A percentile compares a stretch with the other conserved stretches of the same genome.
Conservation (phyloP, 768 basidiomycete genomes). For the Leucocoprinus sp. region DNA sequence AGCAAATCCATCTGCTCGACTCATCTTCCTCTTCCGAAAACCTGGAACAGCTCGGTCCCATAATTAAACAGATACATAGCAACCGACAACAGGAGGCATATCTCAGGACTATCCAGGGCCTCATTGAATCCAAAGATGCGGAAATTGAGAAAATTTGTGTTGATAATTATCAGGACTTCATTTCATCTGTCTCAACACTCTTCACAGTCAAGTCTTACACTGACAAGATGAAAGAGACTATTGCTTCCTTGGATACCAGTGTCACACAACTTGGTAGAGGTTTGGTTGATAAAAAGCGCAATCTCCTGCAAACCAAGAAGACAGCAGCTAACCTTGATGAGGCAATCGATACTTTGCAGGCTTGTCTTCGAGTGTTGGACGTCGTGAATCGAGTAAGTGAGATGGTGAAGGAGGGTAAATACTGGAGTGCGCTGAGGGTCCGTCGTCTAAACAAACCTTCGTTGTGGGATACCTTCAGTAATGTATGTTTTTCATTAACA, state of each 20-base stretch:
- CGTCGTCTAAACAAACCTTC: slow-evolving; percentile 32
- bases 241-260: slow-evolving; percentile 79
- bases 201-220: slow-evolving; percentile 96
- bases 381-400: slow-evolving; percentile 87
- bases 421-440: slow-evolving; percentile 95
- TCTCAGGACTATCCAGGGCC: slow-evolving; percentile 74
- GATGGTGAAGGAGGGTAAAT: slow-evolving; percentile 90
- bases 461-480: slow-evolving; percentile 21
- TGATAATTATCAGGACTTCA: slow-evolving; percentile 97
- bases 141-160: slow-evolving; percentile 96
- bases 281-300: slow-evolving; percentile 90
- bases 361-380: slow-evolving; percentile 86
- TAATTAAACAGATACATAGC: slow-evolving; percentile 89
- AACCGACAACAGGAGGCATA: slow-evolving; percentile 85
- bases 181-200: slow-evolving; percentile 92
- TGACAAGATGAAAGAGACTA: slow-evolving; percentile 85
- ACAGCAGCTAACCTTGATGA: slow-evolving; percentile 94
- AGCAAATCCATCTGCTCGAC: slow-evolving; percentile 86
- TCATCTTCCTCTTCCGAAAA: slow-evolving; percentile 87
- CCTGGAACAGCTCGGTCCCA: slow-evolving; percentile 89
- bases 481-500: slow-evolving; percentile 32
- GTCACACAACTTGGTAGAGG: slow-evolving; percentile 83
- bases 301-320: slow-evolving; percentile 82
- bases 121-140: slow-evolving; percentile 88
- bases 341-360: slow-evolving; percentile 91